phyloP scores from a whole-genome alignment of 139 green algal genomes.

The Mychonastes homosphaera region DNA sequence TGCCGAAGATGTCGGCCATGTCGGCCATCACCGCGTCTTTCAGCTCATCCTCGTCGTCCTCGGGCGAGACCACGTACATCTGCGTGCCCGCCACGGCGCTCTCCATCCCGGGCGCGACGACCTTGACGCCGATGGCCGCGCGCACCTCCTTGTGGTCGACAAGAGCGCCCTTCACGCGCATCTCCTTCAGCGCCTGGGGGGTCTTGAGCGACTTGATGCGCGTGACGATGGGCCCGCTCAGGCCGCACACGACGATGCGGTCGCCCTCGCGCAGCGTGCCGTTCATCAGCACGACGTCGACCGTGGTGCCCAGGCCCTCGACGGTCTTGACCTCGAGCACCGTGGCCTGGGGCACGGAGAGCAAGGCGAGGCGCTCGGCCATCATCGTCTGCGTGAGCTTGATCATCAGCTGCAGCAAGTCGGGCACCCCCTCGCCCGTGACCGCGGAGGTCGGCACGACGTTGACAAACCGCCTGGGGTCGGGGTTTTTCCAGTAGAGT shows the following conservation, averaged over 20 bases:
- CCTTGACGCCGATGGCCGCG: constrained; percentile 86
- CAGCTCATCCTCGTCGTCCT: constrained; percentile 89
- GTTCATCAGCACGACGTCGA: constrained; percentile 97
- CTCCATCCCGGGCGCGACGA: constrained; percentile 85
- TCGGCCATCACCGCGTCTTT: constrained; percentile 90
- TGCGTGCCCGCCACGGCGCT: constrained; percentile 83
- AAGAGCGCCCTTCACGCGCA: constrained; percentile 88
- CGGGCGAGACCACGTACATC: constrained; percentile 56
- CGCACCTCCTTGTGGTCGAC: constrained; percentile 95
- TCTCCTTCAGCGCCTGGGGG: constrained; percentile 72
- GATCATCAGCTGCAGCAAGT: constrained; percentile 75
- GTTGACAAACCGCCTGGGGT: constrained; percentile 71
- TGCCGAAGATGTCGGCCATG: constrained; percentile 84
- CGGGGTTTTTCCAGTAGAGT: constrained; percentile 95
- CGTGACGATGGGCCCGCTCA: constrained; percentile 84
- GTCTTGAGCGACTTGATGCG: constrained; percentile 92
- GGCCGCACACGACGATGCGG: constrained; percentile 88
- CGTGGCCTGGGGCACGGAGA: constrained; percentile 65
- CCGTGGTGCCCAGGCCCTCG: constrained; percentile 94
- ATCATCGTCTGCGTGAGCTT: constrained; percentile 91
- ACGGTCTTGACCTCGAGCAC: constrained; percentile 91
- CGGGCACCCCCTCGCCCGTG: constrained; percentile 67
- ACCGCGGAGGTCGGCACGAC: constrained; percentile 94
- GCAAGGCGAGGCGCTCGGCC: constrained; percentile 85
- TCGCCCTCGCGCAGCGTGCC: constrained; percentile 78